Base-by-base conservation (phyloP, 2,329 filamentous ascomycete genomes). In the Mollisiaceae sp. region DNA sequence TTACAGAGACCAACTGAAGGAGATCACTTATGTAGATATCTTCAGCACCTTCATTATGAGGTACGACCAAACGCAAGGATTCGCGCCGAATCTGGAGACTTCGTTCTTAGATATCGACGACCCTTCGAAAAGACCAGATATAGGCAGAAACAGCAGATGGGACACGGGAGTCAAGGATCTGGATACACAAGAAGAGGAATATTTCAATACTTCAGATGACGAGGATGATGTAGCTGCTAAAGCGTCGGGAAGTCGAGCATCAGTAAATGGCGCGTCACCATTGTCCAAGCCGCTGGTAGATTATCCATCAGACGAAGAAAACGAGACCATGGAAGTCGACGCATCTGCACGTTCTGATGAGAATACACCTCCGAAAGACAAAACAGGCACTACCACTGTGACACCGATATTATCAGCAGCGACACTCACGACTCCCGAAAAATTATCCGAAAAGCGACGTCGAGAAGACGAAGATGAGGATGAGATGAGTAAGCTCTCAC, bases 391-490 rank as follows among this genome's bases (percentile, higher is more conserved):
- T 18, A 20, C 47, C 59, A 35, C 58, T 47, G 62, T 62, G 50
- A 70, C 50, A 50, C 66, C 43, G 58, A 67, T 63, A 39, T 12
- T 75, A 15, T 57, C 55, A 39, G 55, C 78, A 47, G 75, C 75
- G 58, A 76, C 72, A n/a, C 75, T 76, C 35, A 74, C 76, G 8
- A 89, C 90, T 3, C 91, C 89, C 0, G 93, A 97, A 77, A 86
- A 92, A 62, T 79, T 97, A 20, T 91, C 93, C 0, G 92, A 97
- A 77, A 98, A 98, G 79, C 90, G 94, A 57, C 87, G 94, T 57
- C 87, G 95, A 72, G 94, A 97, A 75, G 94, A 97, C 64, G 93
- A 97, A 67, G 94, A 97, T 55, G 94, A 97, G 63, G 94, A 97
- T 70, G 92, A 94, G 74, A 80, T 98, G n/a, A 89, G 89, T 62